These are phyloP conservation scores for Hygrocybe coccinea DNA, from an alignment of 768 basidiomycete species.

Conservation along the genomic window DNA sequence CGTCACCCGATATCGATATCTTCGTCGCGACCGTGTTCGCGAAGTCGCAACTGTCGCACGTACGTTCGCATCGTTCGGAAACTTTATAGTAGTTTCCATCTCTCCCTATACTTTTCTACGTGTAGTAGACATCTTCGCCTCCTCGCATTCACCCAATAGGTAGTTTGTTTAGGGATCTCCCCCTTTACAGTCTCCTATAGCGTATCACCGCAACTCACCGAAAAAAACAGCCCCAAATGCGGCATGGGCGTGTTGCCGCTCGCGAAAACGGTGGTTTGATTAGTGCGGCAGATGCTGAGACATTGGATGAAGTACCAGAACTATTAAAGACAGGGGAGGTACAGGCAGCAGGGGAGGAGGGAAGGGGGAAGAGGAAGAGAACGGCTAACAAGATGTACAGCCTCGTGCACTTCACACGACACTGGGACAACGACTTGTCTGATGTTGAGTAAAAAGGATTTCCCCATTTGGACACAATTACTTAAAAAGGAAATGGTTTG, in stretches of 20 bases:
- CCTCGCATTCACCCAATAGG: too few relatives aligned
- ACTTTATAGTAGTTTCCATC: too few relatives aligned
- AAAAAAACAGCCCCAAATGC: neutral
- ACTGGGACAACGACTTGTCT: neutral
- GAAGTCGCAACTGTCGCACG: too few relatives aligned
- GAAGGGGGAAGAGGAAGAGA: neutral
- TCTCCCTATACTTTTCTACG: too few relatives aligned
- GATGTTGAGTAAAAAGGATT: neutral
- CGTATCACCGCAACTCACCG: constrained; percentile 4
- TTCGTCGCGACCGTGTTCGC: too few relatives aligned
- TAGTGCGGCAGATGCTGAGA: neutral
- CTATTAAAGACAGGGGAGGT: neutral
- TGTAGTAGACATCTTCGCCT: too few relatives aligned
- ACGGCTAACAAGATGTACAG: neutral
- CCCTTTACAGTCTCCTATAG: too few relatives aligned
- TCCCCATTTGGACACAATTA: too few relatives aligned
- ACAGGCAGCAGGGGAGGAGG: neutral
- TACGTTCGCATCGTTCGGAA: too few relatives aligned
- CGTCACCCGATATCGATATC: too few relatives aligned
- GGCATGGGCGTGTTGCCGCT: neutral
- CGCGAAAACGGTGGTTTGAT: neutral
- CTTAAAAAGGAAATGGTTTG: constrained; percentile 19
- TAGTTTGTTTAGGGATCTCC: too few relatives aligned
- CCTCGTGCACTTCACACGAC: neutral
- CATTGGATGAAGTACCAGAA: neutral